Percentiles rank a stretch among this genome's conserved stretches.
Conservation (phyloP, 179 eudicot species). For the Camellia oleifera region DNA sequence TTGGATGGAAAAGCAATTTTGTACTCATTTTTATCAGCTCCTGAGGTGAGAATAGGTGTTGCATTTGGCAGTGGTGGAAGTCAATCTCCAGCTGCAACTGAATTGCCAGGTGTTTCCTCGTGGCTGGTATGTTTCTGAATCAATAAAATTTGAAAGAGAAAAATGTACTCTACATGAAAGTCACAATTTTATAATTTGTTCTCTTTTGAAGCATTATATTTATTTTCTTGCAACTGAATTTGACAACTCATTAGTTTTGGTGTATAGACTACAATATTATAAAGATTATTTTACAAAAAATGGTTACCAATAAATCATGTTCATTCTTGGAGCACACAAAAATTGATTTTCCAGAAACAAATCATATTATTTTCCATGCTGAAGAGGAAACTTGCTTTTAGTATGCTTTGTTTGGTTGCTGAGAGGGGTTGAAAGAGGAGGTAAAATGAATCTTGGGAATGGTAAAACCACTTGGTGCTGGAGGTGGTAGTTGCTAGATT, state of each 20-base stretch:
- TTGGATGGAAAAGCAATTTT: conserved; percentile 80
- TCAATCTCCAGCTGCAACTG: conserved; percentile 90
- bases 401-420: not conserved
- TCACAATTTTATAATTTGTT: not conserved
- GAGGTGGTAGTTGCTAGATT: not conserved
- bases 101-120: conserved; percentile 87
- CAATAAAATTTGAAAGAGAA: not conserved
- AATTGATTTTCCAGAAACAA: too few relatives aligned
- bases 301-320: too few relatives aligned
- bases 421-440: not conserved
- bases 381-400: not conserved
- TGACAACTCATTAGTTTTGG: not conserved
- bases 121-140: conserved; percentile 64
- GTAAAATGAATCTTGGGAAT: not conserved
- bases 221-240: not conserved
- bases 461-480: not conserved
- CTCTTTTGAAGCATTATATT: not conserved
- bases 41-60: conserved; percentile 84
- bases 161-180: not conserved
- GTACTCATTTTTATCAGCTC: conserved; percentile 79
- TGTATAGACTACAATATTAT: too few relatives aligned
- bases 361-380: not conserved
- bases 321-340: too few relatives aligned
- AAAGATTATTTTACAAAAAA: too few relatives aligned
- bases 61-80: conserved; percentile 92